Conservation (phyloP, 371 early-diverging fungal genomes). For the Mortierella sp. region DNA sequence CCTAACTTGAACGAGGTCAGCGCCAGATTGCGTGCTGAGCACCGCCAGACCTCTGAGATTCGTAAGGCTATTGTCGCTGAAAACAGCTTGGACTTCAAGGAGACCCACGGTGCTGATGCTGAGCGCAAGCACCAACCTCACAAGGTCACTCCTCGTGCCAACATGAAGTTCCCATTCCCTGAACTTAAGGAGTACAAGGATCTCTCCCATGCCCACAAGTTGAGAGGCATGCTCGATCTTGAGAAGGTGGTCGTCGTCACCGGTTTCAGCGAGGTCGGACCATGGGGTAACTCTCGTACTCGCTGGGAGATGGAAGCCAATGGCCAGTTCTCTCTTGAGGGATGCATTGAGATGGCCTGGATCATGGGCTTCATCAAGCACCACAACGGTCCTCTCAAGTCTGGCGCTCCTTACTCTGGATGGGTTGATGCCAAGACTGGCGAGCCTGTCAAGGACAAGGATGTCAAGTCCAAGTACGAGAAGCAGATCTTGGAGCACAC, state of each 20-base stretch:
- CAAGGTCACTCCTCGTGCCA: slow-evolving; percentile 89
- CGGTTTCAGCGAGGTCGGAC: slow-evolving; percentile 96
- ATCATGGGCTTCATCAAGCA: slow-evolving; percentile 96
- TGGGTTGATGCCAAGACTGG: slow-evolving; percentile 94
- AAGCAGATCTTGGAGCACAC: slow-evolving; percentile 91
- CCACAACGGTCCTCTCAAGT: slow-evolving; percentile 89
- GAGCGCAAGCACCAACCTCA: slow-evolving; percentile 83
- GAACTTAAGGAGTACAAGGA: slow-evolving; percentile 73
- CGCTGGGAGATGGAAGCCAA: slow-evolving; percentile 98
- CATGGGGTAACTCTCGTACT: slow-evolving; percentile 94
- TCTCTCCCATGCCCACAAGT: slow-evolving; percentile 77
- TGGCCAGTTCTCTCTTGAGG: slow-evolving; percentile 96
- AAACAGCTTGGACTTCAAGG: slow-evolving; percentile 81
- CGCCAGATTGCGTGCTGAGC: slow-evolving; percentile 79
- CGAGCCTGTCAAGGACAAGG: slow-evolving; percentile 92
- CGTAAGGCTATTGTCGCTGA: slow-evolving; percentile 89
- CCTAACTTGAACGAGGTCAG: slow-evolving; percentile 85
- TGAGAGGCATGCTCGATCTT: slow-evolving; percentile 92
- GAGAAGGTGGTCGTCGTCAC: slow-evolving; percentile 95
- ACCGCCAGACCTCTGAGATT: slow-evolving; percentile 88
- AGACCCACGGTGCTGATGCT: slow-evolving; percentile 80
- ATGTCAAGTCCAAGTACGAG: slow-evolving; percentile 95
- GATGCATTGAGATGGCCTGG: slow-evolving; percentile 98
- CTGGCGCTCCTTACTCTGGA: slow-evolving; percentile 86
- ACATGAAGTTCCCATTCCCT: slow-evolving; percentile 95